These are phyloP conservation scores for Pseudocercospora fuligena DNA, from an alignment of 2,329 filamentous ascomycete species.

Conservation along the genomic window DNA sequence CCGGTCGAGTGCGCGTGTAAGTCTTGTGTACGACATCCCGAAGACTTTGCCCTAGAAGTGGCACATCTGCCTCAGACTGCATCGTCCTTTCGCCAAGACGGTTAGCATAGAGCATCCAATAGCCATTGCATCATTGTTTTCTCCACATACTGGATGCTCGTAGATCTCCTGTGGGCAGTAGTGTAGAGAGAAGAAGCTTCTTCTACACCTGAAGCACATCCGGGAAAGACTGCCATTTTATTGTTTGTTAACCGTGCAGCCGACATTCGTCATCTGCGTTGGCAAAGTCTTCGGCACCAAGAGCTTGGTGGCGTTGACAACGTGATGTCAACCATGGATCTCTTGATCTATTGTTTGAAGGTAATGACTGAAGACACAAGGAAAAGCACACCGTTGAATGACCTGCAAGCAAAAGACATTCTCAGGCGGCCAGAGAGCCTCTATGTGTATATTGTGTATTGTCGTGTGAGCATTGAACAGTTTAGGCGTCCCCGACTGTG, in stretches of 20 bases:
- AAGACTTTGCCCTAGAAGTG: not conserved
- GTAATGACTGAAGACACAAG: not conserved
- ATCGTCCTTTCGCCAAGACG: not conserved
- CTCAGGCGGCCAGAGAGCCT: not conserved
- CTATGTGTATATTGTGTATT: not conserved
- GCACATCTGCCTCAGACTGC: not conserved
- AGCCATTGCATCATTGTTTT: not conserved
- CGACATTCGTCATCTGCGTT: not conserved
- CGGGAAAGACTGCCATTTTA: not conserved
- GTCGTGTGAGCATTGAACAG: not conserved
- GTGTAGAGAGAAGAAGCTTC: not conserved
- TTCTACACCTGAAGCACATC: not conserved
- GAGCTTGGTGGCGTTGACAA: not conserved
- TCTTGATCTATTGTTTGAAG: not conserved
- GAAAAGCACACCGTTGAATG: not conserved
- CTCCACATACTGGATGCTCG: not conserved
- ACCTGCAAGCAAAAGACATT: not conserved
- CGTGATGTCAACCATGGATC: not conserved
- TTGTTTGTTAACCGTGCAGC: not conserved
- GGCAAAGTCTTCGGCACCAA: not conserved
- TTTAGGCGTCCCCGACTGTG: not conserved
- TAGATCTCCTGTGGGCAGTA: not conserved
- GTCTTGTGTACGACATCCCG: not conserved
- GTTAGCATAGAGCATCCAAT: not conserved
- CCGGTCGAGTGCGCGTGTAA: not conserved